These are phyloP conservation scores for Macadamia integrifolia DNA, from an alignment of 164 flowering plant genomes.

Conservation along the genomic window DNA sequence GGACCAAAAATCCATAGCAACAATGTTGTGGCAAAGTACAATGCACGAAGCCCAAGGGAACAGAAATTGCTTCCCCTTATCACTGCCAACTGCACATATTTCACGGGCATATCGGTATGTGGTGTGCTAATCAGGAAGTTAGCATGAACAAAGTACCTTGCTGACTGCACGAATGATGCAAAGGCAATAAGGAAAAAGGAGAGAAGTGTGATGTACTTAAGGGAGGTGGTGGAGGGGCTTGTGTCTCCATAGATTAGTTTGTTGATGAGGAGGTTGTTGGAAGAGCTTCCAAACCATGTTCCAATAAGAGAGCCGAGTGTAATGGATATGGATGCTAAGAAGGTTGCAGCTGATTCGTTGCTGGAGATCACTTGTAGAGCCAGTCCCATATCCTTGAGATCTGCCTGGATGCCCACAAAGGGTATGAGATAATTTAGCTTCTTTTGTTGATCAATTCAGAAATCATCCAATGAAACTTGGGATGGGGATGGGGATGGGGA, in stretches of 20 bases:
- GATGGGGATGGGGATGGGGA: too few species aligned
- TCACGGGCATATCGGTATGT: slow-evolving; percentile 38
- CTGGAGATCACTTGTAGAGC: slow-evolving; percentile 39
- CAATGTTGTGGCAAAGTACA: slow-evolving; percentile 24
- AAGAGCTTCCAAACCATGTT: slow-evolving; percentile 51
- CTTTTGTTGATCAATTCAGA: too few species aligned
- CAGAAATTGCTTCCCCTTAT: slow-evolving; percentile 50
- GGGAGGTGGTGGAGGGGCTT: slow-evolving; percentile 28
- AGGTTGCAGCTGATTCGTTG: slow-evolving; percentile 50
- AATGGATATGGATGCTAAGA: slow-evolving; percentile 41
- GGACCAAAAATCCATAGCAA: slow-evolving; percentile 64
- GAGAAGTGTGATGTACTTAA: slow-evolving; percentile 52
- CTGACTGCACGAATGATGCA: slow-evolving; percentile 46
- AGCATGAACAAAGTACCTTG: slow-evolving; percentile 49
- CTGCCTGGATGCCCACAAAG: slow-evolving; percentile 19
- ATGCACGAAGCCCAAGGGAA: slow-evolving; percentile 38
- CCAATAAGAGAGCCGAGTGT: slow-evolving; percentile 61
- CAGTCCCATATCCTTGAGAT: slow-evolving; percentile 23
- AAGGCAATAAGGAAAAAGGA: slow-evolving; percentile 57
- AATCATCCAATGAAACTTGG: background rate
- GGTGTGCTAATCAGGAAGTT: slow-evolving; percentile 61
- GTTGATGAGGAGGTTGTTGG: slow-evolving; percentile 27
- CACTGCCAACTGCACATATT: slow-evolving; percentile 34
- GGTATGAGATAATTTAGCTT: background rate
- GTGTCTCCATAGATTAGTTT: slow-evolving; percentile 47